Percentiles rank a stretch among this genome's conserved stretches.
These are phyloP conservation scores for Nepenthes gracilis DNA, from an alignment of 148 eudicot genomes.

Conservation along the genomic window DNA sequence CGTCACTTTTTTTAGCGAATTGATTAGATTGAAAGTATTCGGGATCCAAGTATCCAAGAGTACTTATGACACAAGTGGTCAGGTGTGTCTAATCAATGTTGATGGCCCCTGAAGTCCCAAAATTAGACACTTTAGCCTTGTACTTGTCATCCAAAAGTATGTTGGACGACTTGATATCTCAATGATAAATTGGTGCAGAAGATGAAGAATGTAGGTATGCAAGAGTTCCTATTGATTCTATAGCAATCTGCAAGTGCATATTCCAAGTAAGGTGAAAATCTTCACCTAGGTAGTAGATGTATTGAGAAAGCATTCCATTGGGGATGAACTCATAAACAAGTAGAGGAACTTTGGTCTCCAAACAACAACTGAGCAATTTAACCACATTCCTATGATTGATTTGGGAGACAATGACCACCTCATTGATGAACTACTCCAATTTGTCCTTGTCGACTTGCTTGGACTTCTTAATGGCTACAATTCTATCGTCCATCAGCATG, in stretches of 20 bases:
- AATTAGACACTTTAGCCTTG: background rate
- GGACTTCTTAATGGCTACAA: background rate
- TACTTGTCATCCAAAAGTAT: background rate
- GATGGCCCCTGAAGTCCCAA: background rate
- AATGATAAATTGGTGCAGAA: background rate
- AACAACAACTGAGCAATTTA: background rate
- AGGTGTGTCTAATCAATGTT: background rate
- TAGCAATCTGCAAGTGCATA: background rate
- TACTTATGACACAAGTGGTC: background rate
- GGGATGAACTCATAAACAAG: background rate
- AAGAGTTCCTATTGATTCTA: background rate
- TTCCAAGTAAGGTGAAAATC: background rate
- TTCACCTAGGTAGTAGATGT: background rate
- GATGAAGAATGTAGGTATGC: background rate
- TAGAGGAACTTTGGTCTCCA: slow-evolving; percentile 1
- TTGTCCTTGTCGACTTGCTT: background rate
- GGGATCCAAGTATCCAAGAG: background rate
- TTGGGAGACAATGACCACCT: background rate
- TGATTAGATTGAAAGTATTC: background rate
- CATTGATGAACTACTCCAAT: background rate
- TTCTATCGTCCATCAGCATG: slow-evolving; percentile 1
- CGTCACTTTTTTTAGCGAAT: background rate
- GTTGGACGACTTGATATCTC: slow-evolving; percentile 1
- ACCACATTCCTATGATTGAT: slow-evolving; percentile 1
- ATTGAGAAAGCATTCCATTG: background rate